phyloP scores from a whole-genome alignment of 768 basidiomycete species.

The Udeniomyces megalosporus region DNA sequence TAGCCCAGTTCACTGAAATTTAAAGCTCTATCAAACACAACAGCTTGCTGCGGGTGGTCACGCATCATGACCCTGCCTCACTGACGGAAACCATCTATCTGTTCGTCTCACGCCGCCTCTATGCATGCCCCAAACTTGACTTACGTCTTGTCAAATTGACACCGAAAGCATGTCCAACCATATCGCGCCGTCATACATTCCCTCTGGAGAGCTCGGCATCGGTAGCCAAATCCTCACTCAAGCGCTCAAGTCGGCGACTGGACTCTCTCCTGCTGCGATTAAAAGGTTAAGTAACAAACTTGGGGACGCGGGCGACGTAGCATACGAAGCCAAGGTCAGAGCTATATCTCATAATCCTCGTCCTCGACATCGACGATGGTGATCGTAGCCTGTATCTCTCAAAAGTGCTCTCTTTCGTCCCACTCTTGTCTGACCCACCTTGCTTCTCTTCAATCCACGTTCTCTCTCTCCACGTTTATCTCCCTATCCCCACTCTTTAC shows the following conservation, averaged over 20 bases:
- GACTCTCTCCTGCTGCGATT: constrained; percentile 23
- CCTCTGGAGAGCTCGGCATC: constrained; percentile 36
- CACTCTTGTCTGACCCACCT: neutral
- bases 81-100: constrained; percentile 36
- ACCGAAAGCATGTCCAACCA: constrained; percentile 48
- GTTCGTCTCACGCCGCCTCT: too few relatives aligned
- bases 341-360: neutral
- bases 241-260: constrained; percentile 27
- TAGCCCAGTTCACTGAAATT: too few relatives aligned
- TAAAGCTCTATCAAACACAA: too few relatives aligned
- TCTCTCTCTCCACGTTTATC: too few relatives aligned
- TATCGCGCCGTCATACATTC: constrained; percentile 53
- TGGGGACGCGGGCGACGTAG: constrained; percentile 80
- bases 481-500: neutral
- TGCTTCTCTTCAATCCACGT: too few relatives aligned
- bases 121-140: too few relatives aligned
- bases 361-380: too few relatives aligned
- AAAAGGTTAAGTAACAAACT: constrained; percentile 41
- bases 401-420: neutral
- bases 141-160: constrained; percentile 9
- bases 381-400: too few relatives aligned
- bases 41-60: constrained; percentile 56
- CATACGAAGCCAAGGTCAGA: constrained; percentile 47
- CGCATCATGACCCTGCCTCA: constrained; percentile 47
- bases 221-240: constrained; percentile 36